phyloP scores from a whole-genome alignment of 441 rosid genomes.

The Populus trichocarpa region DNA sequence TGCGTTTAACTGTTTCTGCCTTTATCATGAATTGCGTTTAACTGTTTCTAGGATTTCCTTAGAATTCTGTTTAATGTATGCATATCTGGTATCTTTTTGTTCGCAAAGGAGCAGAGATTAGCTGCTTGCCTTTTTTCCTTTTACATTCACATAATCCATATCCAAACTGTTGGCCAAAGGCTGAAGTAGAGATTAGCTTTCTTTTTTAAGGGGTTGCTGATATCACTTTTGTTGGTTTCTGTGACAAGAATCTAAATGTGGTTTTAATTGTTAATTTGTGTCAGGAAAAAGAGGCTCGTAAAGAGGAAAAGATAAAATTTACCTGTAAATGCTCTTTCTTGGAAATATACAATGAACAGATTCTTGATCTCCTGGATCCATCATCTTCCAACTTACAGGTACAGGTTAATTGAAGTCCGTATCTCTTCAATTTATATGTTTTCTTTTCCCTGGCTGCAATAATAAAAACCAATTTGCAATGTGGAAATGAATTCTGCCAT shows the following conservation, averaged over 20 bases:
- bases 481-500: background rate
- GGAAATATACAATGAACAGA: slow-evolving; percentile 98
- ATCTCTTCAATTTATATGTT: background rate
- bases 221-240: background rate
- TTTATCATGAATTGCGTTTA: background rate
- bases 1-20: background rate
- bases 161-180: background rate
- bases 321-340: slow-evolving; percentile 92
- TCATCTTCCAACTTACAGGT: slow-evolving; percentile 89
- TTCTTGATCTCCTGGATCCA: slow-evolving; percentile 94
- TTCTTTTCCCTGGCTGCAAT: background rate
- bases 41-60: background rate
- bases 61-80: background rate
- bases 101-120: background rate
- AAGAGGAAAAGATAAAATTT: slow-evolving; percentile 75
- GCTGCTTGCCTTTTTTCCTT: background rate
- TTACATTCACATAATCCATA: background rate
- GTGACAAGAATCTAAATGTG: background rate
- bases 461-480: background rate
- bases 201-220: slow-evolving; percentile 1
- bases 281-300: slow-evolving; percentile 86
- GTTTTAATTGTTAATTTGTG: slow-evolving; percentile 15
- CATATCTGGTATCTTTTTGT: background rate
- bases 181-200: background rate
- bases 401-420: slow-evolving; percentile 11